Evolutionary conservation across 2,329 filamentous ascomycete genomes (phyloP).

Genomic region (Berkeleyomyces basicola): DNA sequence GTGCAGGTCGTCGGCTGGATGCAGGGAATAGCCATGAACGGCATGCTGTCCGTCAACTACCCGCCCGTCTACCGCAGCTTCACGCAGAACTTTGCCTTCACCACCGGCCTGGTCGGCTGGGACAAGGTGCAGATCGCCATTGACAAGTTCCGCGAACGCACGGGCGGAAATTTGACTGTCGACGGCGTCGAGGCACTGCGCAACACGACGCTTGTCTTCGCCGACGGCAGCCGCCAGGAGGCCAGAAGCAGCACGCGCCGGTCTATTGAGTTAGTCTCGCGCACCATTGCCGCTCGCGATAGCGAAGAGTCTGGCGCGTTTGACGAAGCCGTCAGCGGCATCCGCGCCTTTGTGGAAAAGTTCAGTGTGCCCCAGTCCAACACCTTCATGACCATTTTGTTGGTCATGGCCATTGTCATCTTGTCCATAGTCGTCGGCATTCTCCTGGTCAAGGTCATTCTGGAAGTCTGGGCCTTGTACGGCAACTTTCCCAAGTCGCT

Average conservation of each 20-base stretch:
- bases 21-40: constrained; percentile 85
- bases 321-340: constrained; percentile 46
- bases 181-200: constrained; percentile 59
- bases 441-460: constrained; percentile 74
- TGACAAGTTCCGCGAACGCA: constrained; percentile 62
- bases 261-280: constrained; percentile 17
- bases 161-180: constrained; percentile 74
- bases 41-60: constrained; percentile 85
- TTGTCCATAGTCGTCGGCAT: constrained; percentile 73
- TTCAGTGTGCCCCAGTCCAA: constrained; percentile 74
- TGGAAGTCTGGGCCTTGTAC: constrained; percentile 84
- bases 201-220: constrained; percentile 60
- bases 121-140: constrained; percentile 63
- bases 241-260: constrained; percentile 31
- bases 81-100: constrained; percentile 85
- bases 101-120: constrained; percentile 71
- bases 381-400: constrained; percentile 87
- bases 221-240: constrained; percentile 37
- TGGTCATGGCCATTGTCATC: constrained; percentile 77
- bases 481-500: constrained; percentile 69
- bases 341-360: constrained; percentile 70
- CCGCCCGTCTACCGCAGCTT: constrained; percentile 81
- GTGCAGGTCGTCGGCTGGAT: constrained; percentile 77
- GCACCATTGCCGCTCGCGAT: constrained; percentile 17
- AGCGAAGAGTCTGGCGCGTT: constrained; percentile 21